Conservation (phyloP, 176 grass and related monocot species). For the Hyparrhenia diplandra region DNA sequence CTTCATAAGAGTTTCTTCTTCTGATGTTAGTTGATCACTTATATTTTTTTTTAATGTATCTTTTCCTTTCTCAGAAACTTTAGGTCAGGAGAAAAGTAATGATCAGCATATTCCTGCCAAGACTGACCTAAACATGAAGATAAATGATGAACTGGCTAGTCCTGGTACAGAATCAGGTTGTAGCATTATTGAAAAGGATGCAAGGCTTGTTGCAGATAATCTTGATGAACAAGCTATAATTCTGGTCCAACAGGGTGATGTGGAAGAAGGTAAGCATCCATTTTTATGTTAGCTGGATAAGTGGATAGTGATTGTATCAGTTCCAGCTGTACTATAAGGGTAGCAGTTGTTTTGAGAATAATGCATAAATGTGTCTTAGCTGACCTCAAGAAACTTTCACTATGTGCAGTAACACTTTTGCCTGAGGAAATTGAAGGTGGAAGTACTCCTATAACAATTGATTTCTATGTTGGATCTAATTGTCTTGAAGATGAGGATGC, state of each 20-base stretch:
- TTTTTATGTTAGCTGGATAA: not conserved
- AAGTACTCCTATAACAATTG: no score
- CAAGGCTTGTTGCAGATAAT: not conserved
- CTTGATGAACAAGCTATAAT: not conserved
- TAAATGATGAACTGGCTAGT: not conserved
- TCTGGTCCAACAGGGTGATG: constrained; percentile 9
- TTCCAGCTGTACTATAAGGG: not conserved
- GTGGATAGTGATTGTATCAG: not conserved
- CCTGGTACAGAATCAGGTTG: not conserved
- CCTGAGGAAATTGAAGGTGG: no score
- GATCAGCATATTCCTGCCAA: not conserved
- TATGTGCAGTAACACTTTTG: not conserved
- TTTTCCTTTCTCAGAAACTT: not conserved
- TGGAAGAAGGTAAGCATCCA: constrained; percentile 16
- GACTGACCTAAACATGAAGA: not conserved
- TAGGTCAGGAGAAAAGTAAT: not conserved
- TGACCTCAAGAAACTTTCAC: not conserved
- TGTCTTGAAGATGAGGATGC: not conserved
- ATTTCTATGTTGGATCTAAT: no score
- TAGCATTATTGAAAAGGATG: not conserved
- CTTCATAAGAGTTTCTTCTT: not conserved
- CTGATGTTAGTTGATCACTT: not conserved
- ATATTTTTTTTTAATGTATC: not conserved
- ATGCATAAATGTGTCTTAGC: constrained; percentile 24
- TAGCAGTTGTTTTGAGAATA: constrained; percentile 2